These are phyloP conservation scores for Obelidium mucronatum DNA, from an alignment of 192 early-diverging fungal genomes.

Conservation along the genomic window DNA sequence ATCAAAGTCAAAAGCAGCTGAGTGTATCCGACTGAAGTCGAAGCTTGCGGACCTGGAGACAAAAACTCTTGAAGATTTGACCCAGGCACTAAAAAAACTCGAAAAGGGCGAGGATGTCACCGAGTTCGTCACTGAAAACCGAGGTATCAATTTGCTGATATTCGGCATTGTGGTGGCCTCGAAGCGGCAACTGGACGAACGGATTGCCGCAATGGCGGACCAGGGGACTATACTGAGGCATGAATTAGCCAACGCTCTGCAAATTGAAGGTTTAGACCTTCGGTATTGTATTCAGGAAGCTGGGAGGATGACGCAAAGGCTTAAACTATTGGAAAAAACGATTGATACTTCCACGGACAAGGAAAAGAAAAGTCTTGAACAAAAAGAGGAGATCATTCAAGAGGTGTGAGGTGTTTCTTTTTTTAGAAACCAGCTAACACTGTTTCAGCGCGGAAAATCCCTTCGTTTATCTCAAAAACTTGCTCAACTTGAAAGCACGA, in stretches of 20 bases:
- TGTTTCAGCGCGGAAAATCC: conserved; percentile 6
- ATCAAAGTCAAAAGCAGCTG: too few relatives aligned
- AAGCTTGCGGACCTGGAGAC: neutral
- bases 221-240: too few relatives aligned
- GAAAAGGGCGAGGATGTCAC: neutral
- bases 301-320: too few relatives aligned
- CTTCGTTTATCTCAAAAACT: neutral
- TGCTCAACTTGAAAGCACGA: neutral
- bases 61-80: neutral
- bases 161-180: too few relatives aligned
- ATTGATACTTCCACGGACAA: too few relatives aligned
- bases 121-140: neutral
- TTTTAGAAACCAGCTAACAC: neutral
- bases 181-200: too few relatives aligned
- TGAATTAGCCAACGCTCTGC: too few relatives aligned
- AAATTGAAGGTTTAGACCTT: too few relatives aligned
- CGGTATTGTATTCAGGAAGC: too few relatives aligned
- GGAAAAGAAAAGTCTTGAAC: neutral
- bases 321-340: too few relatives aligned
- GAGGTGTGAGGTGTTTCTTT: neutral
- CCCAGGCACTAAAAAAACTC: neutral
- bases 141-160: neutral
- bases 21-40: neutral
- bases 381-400: neutral
- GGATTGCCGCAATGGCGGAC: too few relatives aligned